A percentile compares a stretch with the other conserved stretches of the same genome.
phyloP scores from a whole-genome alignment of 2,329 filamentous ascomycete species.

The Alternaria infectoria region DNA sequence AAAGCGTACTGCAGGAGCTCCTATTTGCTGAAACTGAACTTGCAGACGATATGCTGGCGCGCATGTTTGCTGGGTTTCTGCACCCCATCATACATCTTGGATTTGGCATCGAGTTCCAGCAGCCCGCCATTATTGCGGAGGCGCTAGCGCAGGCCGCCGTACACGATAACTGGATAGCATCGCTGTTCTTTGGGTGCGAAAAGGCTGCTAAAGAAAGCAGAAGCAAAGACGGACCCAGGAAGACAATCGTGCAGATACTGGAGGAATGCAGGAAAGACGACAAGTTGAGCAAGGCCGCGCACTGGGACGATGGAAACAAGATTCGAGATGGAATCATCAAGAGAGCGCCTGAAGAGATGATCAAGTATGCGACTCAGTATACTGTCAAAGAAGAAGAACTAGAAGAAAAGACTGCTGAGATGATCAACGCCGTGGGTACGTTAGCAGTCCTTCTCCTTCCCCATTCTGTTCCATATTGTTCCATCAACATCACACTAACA shows the following conservation, averaged over 20 bases:
- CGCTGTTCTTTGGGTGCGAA: constrained; percentile 63
- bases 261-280: constrained; percentile 63
- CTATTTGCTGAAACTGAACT: constrained; percentile 70
- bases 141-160: constrained; percentile 78
- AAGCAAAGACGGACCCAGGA: constrained; percentile 16
- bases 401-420: constrained; percentile 65
- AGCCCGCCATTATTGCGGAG: constrained; percentile 81
- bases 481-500: neutral
- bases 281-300: constrained; percentile 62
- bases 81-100: constrained; percentile 87
- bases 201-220: constrained; percentile 47
- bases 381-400: constrained; percentile 61
- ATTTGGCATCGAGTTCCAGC: constrained; percentile 81
- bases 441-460: neutral
- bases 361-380: constrained; percentile 65
- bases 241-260: constrained; percentile 65
- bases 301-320: constrained; percentile 65
- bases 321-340: constrained; percentile 71
- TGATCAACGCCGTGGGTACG: constrained; percentile 69
- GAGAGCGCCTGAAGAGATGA: constrained; percentile 68
- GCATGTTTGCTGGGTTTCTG: constrained; percentile 73
- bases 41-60: constrained; percentile 71
- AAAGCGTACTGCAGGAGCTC: constrained; percentile 68
- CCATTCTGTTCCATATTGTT: neutral
- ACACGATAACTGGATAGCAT: constrained; percentile 64